A percentile compares a stretch with the other conserved stretches of the same genome.
These are phyloP conservation scores for Huntiella moniliformis DNA, from an alignment of 2,329 filamentous ascomycete species.

Conservation along the genomic window DNA sequence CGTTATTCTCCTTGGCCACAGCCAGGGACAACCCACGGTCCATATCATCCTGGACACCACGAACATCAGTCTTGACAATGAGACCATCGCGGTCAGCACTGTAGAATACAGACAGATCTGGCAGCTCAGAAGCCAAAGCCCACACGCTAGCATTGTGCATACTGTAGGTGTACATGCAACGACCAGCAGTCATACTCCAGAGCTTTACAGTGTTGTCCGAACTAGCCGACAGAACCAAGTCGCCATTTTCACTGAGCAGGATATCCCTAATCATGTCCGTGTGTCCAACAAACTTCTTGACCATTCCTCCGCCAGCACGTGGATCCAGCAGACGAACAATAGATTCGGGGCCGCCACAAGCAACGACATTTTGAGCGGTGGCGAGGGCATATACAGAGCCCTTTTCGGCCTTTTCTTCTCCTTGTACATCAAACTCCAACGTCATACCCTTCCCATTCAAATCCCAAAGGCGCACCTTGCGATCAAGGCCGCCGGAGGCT, in stretches of 20 bases:
- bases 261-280: slow-evolving; percentile 88
- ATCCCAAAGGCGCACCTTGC: slow-evolving; percentile 88
- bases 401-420: slow-evolving; percentile 72
- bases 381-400: slow-evolving; percentile 87
- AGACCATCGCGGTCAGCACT: slow-evolving; percentile 82
- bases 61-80: slow-evolving; percentile 89
- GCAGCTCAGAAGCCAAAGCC: slow-evolving; percentile 81
- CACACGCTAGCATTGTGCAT: slow-evolving; percentile 99
- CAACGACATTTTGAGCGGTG: slow-evolving; percentile 61
- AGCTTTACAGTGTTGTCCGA: slow-evolving; percentile 96
- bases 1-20: slow-evolving; percentile 81
- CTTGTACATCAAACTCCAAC: slow-evolving; percentile 66
- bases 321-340: slow-evolving; percentile 86
- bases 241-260: slow-evolving; percentile 70
- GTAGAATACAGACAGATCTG: slow-evolving; percentile 76
- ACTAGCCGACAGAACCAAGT: slow-evolving; percentile 83
- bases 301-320: slow-evolving; percentile 67
- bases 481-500: slow-evolving; percentile 80
- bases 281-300: slow-evolving; percentile 93
- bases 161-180: slow-evolving; percentile 93
- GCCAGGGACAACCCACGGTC: slow-evolving; percentile 82
- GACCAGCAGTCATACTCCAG: slow-evolving; percentile 86
- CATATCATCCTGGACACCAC: slow-evolving; percentile 44
- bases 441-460: slow-evolving; percentile 71
- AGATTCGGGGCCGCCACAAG: slow-evolving; percentile 85